phyloP scores from a whole-genome alignment of 257 asterid genomes.

The Penstemon barbatus region DNA sequence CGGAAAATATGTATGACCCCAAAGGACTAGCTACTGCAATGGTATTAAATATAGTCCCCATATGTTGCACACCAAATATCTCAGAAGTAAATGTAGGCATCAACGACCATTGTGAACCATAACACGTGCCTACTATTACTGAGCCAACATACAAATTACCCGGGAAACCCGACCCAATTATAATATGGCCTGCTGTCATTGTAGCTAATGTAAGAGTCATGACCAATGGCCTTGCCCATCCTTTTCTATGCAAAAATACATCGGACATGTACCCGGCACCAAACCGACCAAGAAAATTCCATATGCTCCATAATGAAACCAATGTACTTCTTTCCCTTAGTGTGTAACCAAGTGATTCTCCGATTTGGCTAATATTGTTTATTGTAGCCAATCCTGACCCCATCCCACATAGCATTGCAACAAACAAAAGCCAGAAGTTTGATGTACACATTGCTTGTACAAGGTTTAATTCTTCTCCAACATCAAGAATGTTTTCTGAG shows the following conservation, averaged over 20 bases:
- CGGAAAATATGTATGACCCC: slow-evolving; percentile 86
- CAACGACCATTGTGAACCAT: slow-evolving; percentile 94
- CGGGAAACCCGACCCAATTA: slow-evolving; percentile 72
- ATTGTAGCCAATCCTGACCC: slow-evolving; percentile 92
- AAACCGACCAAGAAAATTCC: slow-evolving; percentile 93
- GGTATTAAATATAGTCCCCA: slow-evolving; percentile 92
- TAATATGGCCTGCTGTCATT: slow-evolving; percentile 75
- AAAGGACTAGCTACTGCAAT: slow-evolving; percentile 88
- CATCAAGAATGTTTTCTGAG: slow-evolving; percentile 31
- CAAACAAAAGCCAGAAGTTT: slow-evolving; percentile 78
- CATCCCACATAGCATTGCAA: slow-evolving; percentile 89
- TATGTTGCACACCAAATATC: slow-evolving; percentile 71
- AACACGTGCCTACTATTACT: slow-evolving; percentile 71
- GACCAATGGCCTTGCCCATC: slow-evolving; percentile 78
- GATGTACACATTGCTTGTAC: slow-evolving; percentile 59
- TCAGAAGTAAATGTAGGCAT: slow-evolving; percentile 92
- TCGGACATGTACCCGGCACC: slow-evolving; percentile 87
- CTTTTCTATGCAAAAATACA: slow-evolving; percentile 48
- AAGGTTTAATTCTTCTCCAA: slow-evolving; percentile 46
- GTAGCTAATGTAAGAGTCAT: slow-evolving; percentile 64
- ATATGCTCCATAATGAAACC: slow-evolving; percentile 90
- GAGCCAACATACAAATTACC: slow-evolving; percentile 78
- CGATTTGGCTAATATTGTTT: slow-evolving; percentile 95
- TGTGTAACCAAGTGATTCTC: slow-evolving; percentile 83
- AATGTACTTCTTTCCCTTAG: slow-evolving; percentile 63